Evolutionary conservation across 805 yeast species (phyloP), one percentile per base, ranked within the genome.

Genomic region (Monosporozyma aerobia): DNA sequence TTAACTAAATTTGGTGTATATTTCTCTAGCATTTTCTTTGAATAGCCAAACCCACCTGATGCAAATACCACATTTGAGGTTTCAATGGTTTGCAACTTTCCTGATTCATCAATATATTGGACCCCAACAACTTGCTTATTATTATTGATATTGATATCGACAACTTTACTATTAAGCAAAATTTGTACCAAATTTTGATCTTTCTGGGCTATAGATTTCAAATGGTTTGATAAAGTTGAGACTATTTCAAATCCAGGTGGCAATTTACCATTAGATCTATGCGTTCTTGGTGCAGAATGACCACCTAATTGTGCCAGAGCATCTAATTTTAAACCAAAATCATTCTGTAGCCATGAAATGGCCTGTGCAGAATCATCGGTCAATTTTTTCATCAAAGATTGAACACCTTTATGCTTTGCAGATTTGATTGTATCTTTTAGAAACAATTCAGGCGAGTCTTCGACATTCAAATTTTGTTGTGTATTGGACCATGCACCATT

Each of bases 301-400:
- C 96, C 96, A 40, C 95, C 95, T 45, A 87, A 69, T 59, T 87
- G 78, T 16, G 87, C 77, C 7, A 87, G 85, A n/a, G 82, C 73
- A 13, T 85, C 77, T 50, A 87, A 69, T 58, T 83, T 87, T 49
- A 86, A 69, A 5, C 72, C 76, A 59, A 85, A 80, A 5, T 75
- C 77, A 39, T 78, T 75, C 56, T 84, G 85, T 49, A 87, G 75
- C 92, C 95, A 87, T 45, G 78, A 78, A 47, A 87, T 77, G 0
- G 94, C 90, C 47, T 75, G 76, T 5, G 79, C 80, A 2, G 89
- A 82, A 47, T 83, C 79, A 51, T 75, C 70, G 0, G 85, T 77
- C 54, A 87, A 70, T 4, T 79, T 82, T 30, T 73, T 68, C 67
- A 85, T 83, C 56, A 87, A 73, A 1, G 70, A 70, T 8, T 78